phyloP scores from a whole-genome alignment of 1,284 basidiomycete genomes.

The Lentinus polychrous region DNA sequence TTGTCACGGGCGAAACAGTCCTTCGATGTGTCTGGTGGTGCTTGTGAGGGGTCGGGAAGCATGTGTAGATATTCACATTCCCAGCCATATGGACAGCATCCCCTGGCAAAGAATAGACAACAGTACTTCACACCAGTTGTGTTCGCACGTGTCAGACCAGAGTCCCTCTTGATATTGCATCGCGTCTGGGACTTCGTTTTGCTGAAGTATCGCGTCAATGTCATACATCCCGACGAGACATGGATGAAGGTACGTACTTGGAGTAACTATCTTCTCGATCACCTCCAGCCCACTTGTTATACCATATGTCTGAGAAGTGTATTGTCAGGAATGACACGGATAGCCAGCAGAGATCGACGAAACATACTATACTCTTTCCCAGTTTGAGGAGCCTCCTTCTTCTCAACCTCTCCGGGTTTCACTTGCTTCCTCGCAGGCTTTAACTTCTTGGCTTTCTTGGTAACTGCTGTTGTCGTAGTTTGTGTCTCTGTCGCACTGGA shows the following conservation, averaged over 20 bases:
- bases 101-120: conserved; percentile 94
- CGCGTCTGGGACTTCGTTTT: conserved; percentile 90
- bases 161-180: conserved; percentile 84
- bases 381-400: conserved; percentile 82
- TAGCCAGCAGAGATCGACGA: conserved; percentile 7
- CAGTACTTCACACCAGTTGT: conserved; percentile 87
- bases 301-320: conserved; percentile 81
- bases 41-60: conserved; percentile 65
- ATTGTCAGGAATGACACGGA: conserved; percentile 2
- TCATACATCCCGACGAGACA: conserved; percentile 2
- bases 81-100: conserved; percentile 96
- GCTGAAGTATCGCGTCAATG: conserved; percentile 33
- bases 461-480: conserved; percentile 6
- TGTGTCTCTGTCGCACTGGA: conserved; percentile 21
- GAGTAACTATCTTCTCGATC: conserved; percentile 92
- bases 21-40: conserved; percentile 85
- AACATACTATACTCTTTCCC: conserved; percentile 91
- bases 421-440: conserved; percentile 89
- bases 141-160: conserved; percentile 90
- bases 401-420: conserved; percentile 83
- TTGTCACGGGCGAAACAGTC: conserved; percentile 98
- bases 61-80: conserved; percentile 95
- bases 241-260: conserved; percentile 47
- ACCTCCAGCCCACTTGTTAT: conserved; percentile 98
- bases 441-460: conserved; percentile 49